Conservation (phyloP, 495 filamentous ascomycete species). For the Durotheca rogersii region DNA sequence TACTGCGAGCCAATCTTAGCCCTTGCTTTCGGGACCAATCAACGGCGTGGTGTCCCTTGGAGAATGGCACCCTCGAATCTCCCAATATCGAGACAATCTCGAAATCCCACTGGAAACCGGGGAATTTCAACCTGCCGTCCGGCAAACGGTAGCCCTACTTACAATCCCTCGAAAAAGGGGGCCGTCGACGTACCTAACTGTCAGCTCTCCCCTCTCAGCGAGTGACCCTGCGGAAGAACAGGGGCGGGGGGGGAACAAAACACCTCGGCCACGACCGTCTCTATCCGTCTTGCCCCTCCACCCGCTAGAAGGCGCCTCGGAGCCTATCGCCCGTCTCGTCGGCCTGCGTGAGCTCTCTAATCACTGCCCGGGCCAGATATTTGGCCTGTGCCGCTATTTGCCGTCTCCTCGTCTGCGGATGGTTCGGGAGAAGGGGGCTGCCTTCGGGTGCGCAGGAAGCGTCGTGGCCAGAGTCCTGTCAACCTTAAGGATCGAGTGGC, state of each 20-base stretch:
- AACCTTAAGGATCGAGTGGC: conserved; percentile 14
- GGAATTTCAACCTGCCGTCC: conserved; percentile 2
- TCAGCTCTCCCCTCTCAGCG: background rate
- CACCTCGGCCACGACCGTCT: background rate
- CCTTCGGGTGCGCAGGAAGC: conserved; percentile 14
- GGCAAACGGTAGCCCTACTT: background rate
- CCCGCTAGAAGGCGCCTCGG: conserved; percentile 9
- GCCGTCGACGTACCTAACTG: background rate
- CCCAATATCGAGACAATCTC: conserved; percentile 3
- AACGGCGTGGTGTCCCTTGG: background rate
- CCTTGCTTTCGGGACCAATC: conserved; percentile 25
- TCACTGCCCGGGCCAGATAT: conserved; percentile 1
- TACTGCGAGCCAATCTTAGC: conserved; percentile 21
- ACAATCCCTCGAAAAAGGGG: background rate
- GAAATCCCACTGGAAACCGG: background rate
- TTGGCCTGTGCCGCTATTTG: background rate
- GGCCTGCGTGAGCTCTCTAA: background rate
- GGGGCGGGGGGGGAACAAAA: background rate
- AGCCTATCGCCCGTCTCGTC: conserved; percentile 6
- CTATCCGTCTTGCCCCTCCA: too few relatives aligned
- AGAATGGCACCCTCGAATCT: conserved; percentile 20
- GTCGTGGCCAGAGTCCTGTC: conserved; percentile 10
- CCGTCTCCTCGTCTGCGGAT: conserved; percentile 1
- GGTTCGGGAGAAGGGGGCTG: background rate
- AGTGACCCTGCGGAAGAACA: conserved; percentile 1